Evolutionary conservation across 75 land plant species (phyloP).

Genomic region (Pseudotsuga menziesii): DNA sequence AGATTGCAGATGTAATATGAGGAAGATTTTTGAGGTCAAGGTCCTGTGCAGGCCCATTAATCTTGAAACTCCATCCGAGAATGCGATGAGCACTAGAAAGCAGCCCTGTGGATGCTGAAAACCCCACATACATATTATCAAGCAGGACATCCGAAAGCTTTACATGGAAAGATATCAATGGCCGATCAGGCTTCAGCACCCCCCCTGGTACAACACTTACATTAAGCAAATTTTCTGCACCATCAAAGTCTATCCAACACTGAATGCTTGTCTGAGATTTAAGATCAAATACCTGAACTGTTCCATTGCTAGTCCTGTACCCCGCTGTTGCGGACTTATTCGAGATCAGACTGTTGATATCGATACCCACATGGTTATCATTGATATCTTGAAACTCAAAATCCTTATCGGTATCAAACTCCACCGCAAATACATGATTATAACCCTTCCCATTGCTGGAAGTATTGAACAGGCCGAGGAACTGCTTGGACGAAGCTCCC

Average conservation of each 20-base stretch:
- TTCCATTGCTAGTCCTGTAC: not conserved
- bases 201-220: constrained; percentile 10
- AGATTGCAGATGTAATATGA: not conserved
- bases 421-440: constrained; percentile 57
- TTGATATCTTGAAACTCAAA: constrained; percentile 48
- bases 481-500: constrained; percentile 31
- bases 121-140: constrained; percentile 41
- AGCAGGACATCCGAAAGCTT: constrained; percentile 14
- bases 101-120: constrained; percentile 34
- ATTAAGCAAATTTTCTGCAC: constrained; percentile 3
- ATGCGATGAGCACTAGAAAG: constrained; percentile 17
- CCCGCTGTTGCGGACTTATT: constrained; percentile 23
- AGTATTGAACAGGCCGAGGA: constrained; percentile 55
- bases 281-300: constrained; percentile 5
- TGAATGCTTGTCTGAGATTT: constrained; percentile 17
- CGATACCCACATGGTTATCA: constrained; percentile 62
- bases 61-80: constrained; percentile 32
- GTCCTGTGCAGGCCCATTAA: constrained; percentile 12
- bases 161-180: constrained; percentile 13
- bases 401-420: constrained; percentile 54
- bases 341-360: constrained; percentile 45
- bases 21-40: constrained; percentile 17
- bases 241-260: constrained; percentile 26
- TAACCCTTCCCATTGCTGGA: constrained; percentile 20
- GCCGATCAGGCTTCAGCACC: constrained; percentile 7